Conservation (phyloP, 75 land plant species). For the Gnetum montanum region DNA sequence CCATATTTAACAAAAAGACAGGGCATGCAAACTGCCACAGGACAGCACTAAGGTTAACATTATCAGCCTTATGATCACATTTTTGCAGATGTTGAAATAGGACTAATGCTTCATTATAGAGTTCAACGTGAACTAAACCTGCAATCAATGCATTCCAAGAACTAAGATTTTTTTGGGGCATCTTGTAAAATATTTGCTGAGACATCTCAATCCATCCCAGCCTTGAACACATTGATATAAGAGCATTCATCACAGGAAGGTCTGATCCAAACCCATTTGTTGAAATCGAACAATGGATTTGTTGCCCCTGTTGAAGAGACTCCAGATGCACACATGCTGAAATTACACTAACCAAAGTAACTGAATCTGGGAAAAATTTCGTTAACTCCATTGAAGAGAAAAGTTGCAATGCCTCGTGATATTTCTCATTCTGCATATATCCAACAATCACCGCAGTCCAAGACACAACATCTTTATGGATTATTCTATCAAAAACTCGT, state of each 20-base stretch:
- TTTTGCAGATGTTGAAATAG: constrained; percentile 7
- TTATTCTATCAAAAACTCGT: constrained; percentile 19
- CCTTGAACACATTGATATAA: constrained; percentile 15
- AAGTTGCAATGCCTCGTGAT: constrained; percentile 13
- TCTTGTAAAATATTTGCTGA: constrained; percentile 1
- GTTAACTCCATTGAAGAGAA: constrained; percentile 17
- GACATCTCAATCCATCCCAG: constrained; percentile 4
- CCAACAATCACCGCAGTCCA: constrained; percentile 23
- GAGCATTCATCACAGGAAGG: constrained; percentile 6
- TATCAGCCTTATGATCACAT: not conserved
- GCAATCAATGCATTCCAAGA: constrained; percentile 10
- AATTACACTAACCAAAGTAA: constrained; percentile 15
- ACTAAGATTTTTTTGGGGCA: not conserved
- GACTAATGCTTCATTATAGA: not conserved
- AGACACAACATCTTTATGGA: constrained; percentile 17
- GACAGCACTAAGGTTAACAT: constrained; percentile 3
- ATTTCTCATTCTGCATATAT: constrained; percentile 12
- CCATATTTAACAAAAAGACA: not conserved
- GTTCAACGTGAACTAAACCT: constrained; percentile 8
- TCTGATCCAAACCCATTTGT: constrained; percentile 6
- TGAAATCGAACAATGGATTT: constrained; percentile 6
- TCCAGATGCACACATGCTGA: constrained; percentile 5
- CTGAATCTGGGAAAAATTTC: constrained; percentile 6
- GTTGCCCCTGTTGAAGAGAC: constrained; percentile 5
- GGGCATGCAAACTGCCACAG: not conserved